These are phyloP conservation scores for Trichophyton benhamiae DNA, from an alignment of 2,329 filamentous ascomycete genomes.

Conservation along the genomic window DNA sequence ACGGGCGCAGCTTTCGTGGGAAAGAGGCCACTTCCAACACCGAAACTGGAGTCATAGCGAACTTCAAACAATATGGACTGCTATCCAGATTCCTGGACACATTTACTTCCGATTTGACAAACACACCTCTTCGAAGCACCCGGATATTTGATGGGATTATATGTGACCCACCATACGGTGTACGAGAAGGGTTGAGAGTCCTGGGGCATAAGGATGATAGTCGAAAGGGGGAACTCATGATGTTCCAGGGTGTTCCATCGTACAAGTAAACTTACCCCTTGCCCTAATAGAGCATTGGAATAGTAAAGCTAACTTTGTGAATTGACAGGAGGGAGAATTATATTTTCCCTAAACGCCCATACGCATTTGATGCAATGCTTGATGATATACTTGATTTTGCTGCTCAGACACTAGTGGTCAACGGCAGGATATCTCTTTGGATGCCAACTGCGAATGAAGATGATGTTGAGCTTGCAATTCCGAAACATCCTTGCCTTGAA, in stretches of 20 bases:
- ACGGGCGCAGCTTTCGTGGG: slow-evolving; percentile 71
- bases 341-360: slow-evolving; percentile 78
- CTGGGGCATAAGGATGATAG: slow-evolving; percentile 58
- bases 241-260: slow-evolving; percentile 52
- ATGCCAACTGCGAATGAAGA: slow-evolving; percentile 84
- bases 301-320: background rate
- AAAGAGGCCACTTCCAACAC: slow-evolving; percentile 35
- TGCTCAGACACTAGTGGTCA: slow-evolving; percentile 59
- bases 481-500: slow-evolving; percentile 62
- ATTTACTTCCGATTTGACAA: slow-evolving; percentile 78
- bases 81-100: slow-evolving; percentile 56
- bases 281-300: too few relatives aligned
- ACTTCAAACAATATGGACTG: slow-evolving; percentile 75
- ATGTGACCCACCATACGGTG: slow-evolving; percentile 92
- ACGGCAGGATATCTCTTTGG: slow-evolving; percentile 82
- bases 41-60: slow-evolving; percentile 44
- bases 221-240: slow-evolving; percentile 44
- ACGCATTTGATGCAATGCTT: slow-evolving; percentile 81
- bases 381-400: slow-evolving; percentile 82
- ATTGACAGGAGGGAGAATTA: slow-evolving; percentile 48
- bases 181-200: slow-evolving; percentile 81
- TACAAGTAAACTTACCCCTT: slow-evolving; percentile 42
- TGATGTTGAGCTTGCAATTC: slow-evolving; percentile 62
- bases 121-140: slow-evolving; percentile 56
- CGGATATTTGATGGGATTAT: slow-evolving; percentile 77